phyloP scores from a whole-genome alignment of 2,329 filamentous ascomycete genomes.

The Aaosphaeria arxii region DNA sequence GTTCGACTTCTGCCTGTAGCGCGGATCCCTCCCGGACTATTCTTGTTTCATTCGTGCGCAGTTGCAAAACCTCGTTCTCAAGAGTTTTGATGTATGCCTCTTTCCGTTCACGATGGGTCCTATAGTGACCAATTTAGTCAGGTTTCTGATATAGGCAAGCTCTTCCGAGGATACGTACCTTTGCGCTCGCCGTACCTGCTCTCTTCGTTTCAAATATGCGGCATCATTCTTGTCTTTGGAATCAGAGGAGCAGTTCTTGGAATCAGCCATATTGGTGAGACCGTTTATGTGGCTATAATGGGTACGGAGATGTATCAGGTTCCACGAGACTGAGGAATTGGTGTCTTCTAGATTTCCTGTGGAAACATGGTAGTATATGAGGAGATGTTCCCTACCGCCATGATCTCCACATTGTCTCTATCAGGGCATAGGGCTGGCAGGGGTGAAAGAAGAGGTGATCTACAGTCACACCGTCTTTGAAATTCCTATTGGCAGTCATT shows the following conservation, averaged over 20 bases:
- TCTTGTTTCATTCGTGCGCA: conserved; percentile 28
- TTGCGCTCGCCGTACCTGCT: conserved; percentile 38
- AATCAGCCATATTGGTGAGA: conserved; percentile 2
- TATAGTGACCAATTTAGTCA: conserved; percentile 1
- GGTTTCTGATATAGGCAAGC: conserved; percentile 1
- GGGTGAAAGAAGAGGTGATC: too few species aligned
- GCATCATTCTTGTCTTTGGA: conserved; percentile 7
- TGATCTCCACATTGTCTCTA: too few species aligned
- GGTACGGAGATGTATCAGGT: too few species aligned
- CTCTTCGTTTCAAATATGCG: conserved; percentile 24
- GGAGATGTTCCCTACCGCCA: too few species aligned
- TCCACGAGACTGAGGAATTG: too few species aligned
- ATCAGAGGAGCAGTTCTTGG: conserved; percentile 2
- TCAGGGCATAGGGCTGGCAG: too few species aligned
- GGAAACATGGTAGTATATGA: too few species aligned
- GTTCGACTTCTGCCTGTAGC: conserved; percentile 20
- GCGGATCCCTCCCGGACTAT: conserved; percentile 21
- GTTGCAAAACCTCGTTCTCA: conserved; percentile 24
- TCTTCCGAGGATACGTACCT: conserved; percentile 11
- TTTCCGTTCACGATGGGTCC: conserved; percentile 32
- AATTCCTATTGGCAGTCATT: too few species aligned
- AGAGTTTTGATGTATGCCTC: conserved; percentile 29
- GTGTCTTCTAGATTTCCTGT: too few species aligned
- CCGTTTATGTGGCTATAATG: not conserved
- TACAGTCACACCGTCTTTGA: too few species aligned